Conservation (phyloP, 2,329 filamentous ascomycete genomes). For the Alternaria rosae region DNA sequence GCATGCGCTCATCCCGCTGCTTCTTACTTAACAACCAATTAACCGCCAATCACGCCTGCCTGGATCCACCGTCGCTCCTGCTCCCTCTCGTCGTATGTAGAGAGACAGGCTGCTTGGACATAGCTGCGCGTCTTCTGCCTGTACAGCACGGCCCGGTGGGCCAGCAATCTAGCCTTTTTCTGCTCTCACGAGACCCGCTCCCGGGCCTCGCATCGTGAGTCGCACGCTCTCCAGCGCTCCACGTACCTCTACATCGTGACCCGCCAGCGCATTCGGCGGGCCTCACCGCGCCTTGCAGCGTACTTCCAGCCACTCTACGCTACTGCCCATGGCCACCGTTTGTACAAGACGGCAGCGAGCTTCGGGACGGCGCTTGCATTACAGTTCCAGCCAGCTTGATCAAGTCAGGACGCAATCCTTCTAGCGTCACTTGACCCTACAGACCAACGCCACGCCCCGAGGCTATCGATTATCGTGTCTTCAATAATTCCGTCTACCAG, state of each 20-base stretch:
- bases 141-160: slow-evolving; percentile 36
- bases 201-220: slow-evolving; percentile 29
- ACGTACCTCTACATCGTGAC: slow-evolving; percentile 29
- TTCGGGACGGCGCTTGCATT: slow-evolving; percentile 31
- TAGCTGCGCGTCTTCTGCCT: slow-evolving; percentile 18
- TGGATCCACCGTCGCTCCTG: slow-evolving; percentile 1
- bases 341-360: slow-evolving; percentile 26
- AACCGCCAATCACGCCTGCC: slow-evolving; percentile 32
- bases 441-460: slow-evolving; percentile 21
- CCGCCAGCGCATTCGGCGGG: slow-evolving; percentile 26
- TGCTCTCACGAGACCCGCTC: slow-evolving; percentile 44
- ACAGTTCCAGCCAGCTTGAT: slow-evolving; percentile 29
- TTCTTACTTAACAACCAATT: slow-evolving; percentile 23
- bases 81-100: slow-evolving; percentile 10
- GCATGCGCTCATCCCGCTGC: slow-evolving; percentile 26
- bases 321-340: slow-evolving; percentile 29
- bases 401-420: slow-evolving; percentile 30
- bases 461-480: slow-evolving; percentile 15
- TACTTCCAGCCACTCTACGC: slow-evolving; percentile 25
- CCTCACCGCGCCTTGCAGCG: slow-evolving; percentile 20
- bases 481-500: slow-evolving; percentile 17
- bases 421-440: slow-evolving; percentile 41
- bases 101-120: slow-evolving; percentile 12
- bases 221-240: slow-evolving; percentile 29
- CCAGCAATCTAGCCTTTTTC: slow-evolving; percentile 37